Evolutionary conservation across 805 yeast genomes (phyloP).

Genomic region (Nakazawaea ishiwadae): DNA sequence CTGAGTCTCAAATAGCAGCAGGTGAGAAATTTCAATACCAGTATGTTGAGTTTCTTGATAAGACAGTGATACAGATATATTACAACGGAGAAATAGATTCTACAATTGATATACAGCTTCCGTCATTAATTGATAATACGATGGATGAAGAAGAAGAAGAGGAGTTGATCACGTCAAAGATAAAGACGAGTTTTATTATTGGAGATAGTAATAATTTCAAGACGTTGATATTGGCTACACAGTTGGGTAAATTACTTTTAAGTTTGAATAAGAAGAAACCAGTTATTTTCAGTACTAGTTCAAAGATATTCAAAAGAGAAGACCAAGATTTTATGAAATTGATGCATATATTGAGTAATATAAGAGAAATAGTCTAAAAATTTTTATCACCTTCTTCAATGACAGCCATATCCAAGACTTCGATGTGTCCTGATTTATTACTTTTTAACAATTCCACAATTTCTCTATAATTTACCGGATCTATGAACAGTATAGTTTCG

Average conservation of each 20-base stretch:
- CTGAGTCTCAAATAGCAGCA: not conserved
- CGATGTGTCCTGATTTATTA: constrained; percentile 58
- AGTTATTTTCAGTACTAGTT: constrained; percentile 30
- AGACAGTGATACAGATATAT: constrained; percentile 6
- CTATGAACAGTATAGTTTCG: constrained; percentile 52
- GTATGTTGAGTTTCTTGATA: constrained; percentile 4
- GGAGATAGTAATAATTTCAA: constrained; percentile 38
- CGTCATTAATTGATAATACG: constrained; percentile 30
- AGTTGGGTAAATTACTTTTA: constrained; percentile 26
- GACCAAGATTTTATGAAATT: constrained; percentile 31
- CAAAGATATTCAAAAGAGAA: constrained; percentile 31
- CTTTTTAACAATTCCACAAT: constrained; percentile 52
- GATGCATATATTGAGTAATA: constrained; percentile 14
- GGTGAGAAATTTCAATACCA: not conserved
- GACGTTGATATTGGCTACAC: constrained; percentile 42
- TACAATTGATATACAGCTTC: constrained; percentile 24
- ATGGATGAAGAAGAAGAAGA: constrained; percentile 2
- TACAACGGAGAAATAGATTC: constrained; percentile 11
- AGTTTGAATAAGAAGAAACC: constrained; percentile 24
- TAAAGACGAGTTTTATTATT: constrained; percentile 5
- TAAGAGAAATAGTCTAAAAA: constrained; percentile 1
- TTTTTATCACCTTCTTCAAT: constrained; percentile 49
- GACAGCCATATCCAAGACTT: constrained; percentile 87
- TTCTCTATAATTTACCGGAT: constrained; percentile 77
- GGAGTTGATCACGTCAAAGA: constrained; percentile 4